Evolutionary conservation across 1,284 basidiomycete genomes (phyloP), one percentile per base, ranked within the genome.

Genomic region (Phellinidium pouzarii): DNA sequence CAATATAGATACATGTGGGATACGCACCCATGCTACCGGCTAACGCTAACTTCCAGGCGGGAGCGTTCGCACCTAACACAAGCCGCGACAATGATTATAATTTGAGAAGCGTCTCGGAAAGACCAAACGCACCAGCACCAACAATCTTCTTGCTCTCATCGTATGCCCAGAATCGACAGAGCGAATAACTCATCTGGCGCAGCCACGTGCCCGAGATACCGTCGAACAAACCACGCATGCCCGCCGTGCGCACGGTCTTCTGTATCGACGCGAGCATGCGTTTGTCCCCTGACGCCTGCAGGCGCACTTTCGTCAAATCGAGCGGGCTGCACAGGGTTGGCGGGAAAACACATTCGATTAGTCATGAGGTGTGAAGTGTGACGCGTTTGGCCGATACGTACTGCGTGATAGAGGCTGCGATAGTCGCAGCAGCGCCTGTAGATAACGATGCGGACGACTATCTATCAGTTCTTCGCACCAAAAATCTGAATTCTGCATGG

Each of bases 161-260:
- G 68, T 94, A 94, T 20, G 90, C 89, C 77, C 91, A 94, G 74
- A 95, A 95, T 12, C 92, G 80, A 64, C 90, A 93, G 65, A 94
- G 74, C 43, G 89, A 93, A 71, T 94, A 94, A 23, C 85, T 91
- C 91, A 94, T 91, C 70, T 95, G 93, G 31, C 93, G 80, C 64
- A 94, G 71, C 79, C 91, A 86, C 26, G 92, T 94, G 27, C 91
- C 93, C 1, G 86, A 77, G 55, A 94, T 88, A 19, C 92, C 92
- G 62, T 92, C 91, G 62, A 83, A 91, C 43, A 93, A 73, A 0
- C 91, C 91, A 44, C 84, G 76, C 29, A 76, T 67, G 50, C 88
- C 88, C 61, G 81, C 84, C 1, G 84, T 84, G 63, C 74, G 71
- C 52, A 85, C 73, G 0, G 91, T 93, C 75, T 91, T 91, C 67